These are phyloP conservation scores for Daedaleopsis sinensis DNA, from an alignment of 768 basidiomycete species.

Conservation along the genomic window DNA sequence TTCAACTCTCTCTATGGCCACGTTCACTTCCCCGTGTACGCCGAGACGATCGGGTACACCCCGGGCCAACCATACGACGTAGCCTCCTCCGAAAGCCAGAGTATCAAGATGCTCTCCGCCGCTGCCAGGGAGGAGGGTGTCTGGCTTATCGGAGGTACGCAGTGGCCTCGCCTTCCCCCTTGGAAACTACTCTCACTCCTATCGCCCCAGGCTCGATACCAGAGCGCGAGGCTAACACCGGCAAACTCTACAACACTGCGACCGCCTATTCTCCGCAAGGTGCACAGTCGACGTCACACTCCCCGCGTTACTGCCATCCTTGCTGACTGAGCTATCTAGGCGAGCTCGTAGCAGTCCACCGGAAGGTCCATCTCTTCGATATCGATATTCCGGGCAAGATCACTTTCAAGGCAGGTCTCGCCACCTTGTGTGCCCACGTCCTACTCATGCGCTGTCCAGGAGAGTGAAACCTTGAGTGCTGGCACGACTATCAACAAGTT, in stretches of 20 bases:
- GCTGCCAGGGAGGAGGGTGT: constrained; percentile 76
- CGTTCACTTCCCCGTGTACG: constrained; percentile 78
- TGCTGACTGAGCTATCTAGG: constrained; percentile 47
- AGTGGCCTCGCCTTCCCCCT: too few species aligned
- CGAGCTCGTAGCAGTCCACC: constrained; percentile 82
- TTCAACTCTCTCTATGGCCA: constrained; percentile 89
- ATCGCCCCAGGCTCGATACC: constrained; percentile 80
- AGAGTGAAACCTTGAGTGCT: constrained; percentile 84
- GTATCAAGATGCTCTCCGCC: constrained; percentile 78
- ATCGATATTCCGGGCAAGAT: constrained; percentile 96
- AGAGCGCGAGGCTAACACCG: constrained; percentile 64
- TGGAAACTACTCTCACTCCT: neutral
- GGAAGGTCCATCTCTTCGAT: constrained; percentile 97
- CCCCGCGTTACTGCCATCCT: constrained; percentile 2
- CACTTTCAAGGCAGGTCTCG: constrained; percentile 68
- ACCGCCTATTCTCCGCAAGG: constrained; percentile 88
- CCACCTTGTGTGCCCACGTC: neutral
- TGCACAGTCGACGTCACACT: constrained; percentile 19
- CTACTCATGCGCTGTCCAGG: constrained; percentile 44
- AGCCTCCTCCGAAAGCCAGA: constrained; percentile 63
- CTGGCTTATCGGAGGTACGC: constrained; percentile 92
- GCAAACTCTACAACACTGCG: constrained; percentile 89
- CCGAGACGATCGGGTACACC: constrained; percentile 73
- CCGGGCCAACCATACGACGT: constrained; percentile 62
- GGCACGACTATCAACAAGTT: constrained; percentile 78